phyloP scores from a whole-genome alignment of 805 yeast species.

The Cyberlindnera euphorbiiphila region DNA sequence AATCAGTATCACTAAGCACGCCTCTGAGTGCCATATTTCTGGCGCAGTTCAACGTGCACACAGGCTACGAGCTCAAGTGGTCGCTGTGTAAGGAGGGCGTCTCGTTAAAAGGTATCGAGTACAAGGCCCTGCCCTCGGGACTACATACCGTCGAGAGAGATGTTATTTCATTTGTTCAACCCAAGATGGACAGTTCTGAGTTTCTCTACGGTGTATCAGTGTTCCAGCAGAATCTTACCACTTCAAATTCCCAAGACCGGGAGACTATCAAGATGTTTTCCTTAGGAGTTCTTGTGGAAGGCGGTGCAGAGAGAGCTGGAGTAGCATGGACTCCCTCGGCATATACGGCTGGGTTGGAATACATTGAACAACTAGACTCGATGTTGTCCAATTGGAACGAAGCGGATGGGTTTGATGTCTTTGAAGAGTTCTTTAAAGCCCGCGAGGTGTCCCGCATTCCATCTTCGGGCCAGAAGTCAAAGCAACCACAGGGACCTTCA shows the following conservation, averaged over 20 bases:
- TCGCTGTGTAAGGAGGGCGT: slow-evolving; percentile 29
- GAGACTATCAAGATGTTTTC: slow-evolving; percentile 56
- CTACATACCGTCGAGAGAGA: slow-evolving; percentile 50
- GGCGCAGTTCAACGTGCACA: slow-evolving; percentile 47
- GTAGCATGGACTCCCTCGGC: slow-evolving; percentile 40
- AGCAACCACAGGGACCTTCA: slow-evolving; percentile 1
- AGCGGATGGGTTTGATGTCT: slow-evolving; percentile 18
- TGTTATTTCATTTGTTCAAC: slow-evolving; percentile 47
- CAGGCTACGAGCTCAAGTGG: slow-evolving; percentile 49
- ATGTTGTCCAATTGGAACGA: slow-evolving; percentile 26
- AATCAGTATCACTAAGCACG: slow-evolving; percentile 12
- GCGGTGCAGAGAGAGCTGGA: no score
- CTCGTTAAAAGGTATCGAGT: slow-evolving; percentile 48
- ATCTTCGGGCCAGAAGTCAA: slow-evolving; percentile 14
- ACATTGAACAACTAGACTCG: slow-evolving; percentile 33
- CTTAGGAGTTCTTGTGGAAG: slow-evolving; percentile 51
- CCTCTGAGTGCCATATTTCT: slow-evolving; percentile 43
- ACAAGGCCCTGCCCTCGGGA: slow-evolving; percentile 66
- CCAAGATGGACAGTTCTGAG: slow-evolving; percentile 23
- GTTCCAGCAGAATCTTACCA: slow-evolving; percentile 42
- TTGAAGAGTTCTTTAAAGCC: slow-evolving; percentile 26
- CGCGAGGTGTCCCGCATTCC: slow-evolving; percentile 17
- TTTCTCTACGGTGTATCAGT: slow-evolving; percentile 47
- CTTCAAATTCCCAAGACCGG: slow-evolving; percentile 32
- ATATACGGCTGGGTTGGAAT: slow-evolving; percentile 42